These are phyloP conservation scores for Stentor roeselii DNA, from an alignment of 73 alveolate species.

Conservation along the genomic window DNA sequence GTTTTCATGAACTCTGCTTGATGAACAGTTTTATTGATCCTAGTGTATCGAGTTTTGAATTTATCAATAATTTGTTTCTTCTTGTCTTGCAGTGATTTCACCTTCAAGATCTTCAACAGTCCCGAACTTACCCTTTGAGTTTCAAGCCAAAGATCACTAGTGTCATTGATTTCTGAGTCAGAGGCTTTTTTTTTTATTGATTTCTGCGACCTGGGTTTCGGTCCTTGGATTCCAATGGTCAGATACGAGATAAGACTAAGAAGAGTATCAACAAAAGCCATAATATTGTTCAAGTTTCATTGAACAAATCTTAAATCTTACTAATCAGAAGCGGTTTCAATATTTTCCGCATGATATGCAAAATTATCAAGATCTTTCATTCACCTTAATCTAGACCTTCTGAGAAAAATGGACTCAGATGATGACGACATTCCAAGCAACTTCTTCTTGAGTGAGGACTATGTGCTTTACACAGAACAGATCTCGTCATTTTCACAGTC, in stretches of 20 bases:
- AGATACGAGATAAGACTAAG: neutral
- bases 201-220: neutral
- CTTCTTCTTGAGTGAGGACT: constrained; percentile 4
- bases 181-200: neutral
- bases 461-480: neutral
- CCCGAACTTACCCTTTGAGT: neutral
- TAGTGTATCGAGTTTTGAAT: neutral
- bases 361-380: no score
- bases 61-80: neutral
- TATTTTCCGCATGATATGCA: no score
- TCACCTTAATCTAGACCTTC: no score
- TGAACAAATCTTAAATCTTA: no score
- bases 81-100: neutral
- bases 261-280: neutral
- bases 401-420: no score
- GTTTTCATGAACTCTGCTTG: neutral
- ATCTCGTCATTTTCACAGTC: constrained; percentile 34
- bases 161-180: neutral
- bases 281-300: no score
- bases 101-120: no score
- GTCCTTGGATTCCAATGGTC: neutral
- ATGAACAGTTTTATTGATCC: neutral
- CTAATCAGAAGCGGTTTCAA: no score
- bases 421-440: constrained; percentile 11
- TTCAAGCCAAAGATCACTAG: neutral